Evolutionary conservation across 805 yeast species (phyloP), one percentile per base, ranked within the genome.

Genomic region (Wickerhamomyces mucosus): DNA sequence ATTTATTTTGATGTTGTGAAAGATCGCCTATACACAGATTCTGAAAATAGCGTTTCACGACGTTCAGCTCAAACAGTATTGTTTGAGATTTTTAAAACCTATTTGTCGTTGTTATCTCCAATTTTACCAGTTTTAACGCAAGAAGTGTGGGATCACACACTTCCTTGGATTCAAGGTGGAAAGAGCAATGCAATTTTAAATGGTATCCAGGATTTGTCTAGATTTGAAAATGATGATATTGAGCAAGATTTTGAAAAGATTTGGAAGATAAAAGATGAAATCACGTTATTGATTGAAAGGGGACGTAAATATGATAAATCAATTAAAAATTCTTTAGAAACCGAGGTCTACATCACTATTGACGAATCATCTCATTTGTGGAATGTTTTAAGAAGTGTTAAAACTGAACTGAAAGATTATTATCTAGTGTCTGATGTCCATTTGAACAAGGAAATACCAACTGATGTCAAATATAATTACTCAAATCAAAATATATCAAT

Each of bases 1-100:
- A 61, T 78, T 19, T 92, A 89, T 55, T 86, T 92, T 55, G 95
- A 85, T 48, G 67, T 83, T 18, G 72, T 80, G 24, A 92, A 92
- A 48, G 97, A 92, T 48, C 63, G 80, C 29, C 63, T 92, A 13
- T 92, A 92, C 52, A 80, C 95, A 0, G 92, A 82, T 38, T 40
- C 53, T 0, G 31, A 45, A 1, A 53, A 56, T 18, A 70, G 79
- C 0, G 26, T 49, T 2, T 61, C 69, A 13, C 67, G 95, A 35
- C 59, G 69, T 32, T 59, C 75, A 2, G 62, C 63, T 0, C 89
- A 81, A 52, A 75, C 81, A 4, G 89, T 80, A 0, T 59, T 92
- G 31, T 49, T 53, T 19, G 67, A 75, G 39, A 61, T 83, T 11
- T 58, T 85, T 13, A 63, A 61, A 26, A 65, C 75, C 0, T 81